Conservation (phyloP, 2,329 filamentous ascomycete genomes). For the Cephalotrichum gorgonifer region DNA sequence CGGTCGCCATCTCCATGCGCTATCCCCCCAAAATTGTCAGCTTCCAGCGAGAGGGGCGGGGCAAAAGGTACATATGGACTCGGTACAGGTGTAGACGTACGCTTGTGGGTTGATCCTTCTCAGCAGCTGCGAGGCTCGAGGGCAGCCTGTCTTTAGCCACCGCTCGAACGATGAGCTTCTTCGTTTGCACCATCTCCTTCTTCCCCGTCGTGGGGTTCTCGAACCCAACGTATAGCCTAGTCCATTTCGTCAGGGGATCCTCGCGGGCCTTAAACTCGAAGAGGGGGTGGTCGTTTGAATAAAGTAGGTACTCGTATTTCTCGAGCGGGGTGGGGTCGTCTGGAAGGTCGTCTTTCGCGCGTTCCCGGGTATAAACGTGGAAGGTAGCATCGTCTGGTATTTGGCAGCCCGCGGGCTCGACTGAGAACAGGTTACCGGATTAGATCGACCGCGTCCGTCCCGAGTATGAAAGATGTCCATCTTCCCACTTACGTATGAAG, state of each 20-base stretch:
- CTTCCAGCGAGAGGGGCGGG: not conserved
- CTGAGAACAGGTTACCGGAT: not conserved
- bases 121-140: not conserved
- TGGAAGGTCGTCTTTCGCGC: not conserved
- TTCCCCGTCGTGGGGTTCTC: constrained; percentile 50
- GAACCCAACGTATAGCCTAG: constrained; percentile 56
- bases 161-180: constrained; percentile 53
- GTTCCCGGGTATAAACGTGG: constrained; percentile 3
- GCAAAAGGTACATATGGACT: not conserved
- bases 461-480: not conserved
- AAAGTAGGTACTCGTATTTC: constrained; percentile 39
- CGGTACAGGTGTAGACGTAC: not conserved
- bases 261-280: constrained; percentile 47
- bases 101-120: not conserved
- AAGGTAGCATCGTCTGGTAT: constrained; percentile 4
- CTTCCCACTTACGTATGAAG: constrained; percentile 2
- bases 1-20: constrained; percentile 51
- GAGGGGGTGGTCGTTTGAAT: constrained; percentile 44
- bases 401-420: constrained; percentile 5
- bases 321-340: constrained; percentile 2
- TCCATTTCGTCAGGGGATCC: constrained; percentile 19
- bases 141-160: constrained; percentile 35
- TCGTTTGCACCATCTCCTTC: constrained; percentile 50
- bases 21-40: constrained; percentile 27
- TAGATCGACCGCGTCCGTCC: not conserved